These are phyloP conservation scores for Dactylellina drechsleri DNA, from an alignment of 2,329 filamentous ascomycete species.

Conservation along the genomic window DNA sequence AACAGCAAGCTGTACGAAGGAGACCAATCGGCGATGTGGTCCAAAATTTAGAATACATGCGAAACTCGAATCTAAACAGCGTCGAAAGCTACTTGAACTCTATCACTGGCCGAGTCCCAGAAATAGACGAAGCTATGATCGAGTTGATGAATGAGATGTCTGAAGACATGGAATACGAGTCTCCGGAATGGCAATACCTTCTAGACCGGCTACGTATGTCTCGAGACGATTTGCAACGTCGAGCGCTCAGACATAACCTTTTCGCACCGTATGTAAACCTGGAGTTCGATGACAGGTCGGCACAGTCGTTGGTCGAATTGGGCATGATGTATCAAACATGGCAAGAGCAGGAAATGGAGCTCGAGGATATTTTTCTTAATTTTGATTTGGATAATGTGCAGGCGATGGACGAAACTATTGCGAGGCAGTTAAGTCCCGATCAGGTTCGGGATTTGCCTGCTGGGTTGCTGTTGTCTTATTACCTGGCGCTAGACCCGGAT, in stretches of 20 bases:
- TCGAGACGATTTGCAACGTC: conserved; percentile 8
- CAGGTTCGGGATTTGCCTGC: not conserved
- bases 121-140: not conserved
- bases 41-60: not conserved
- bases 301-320: conserved; percentile 15
- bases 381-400: conserved; percentile 17
- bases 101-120: not conserved
- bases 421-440: not conserved
- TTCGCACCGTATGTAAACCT: conserved; percentile 10
- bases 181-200: conserved; percentile 3
- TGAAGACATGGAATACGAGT: not conserved
- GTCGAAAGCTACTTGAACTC: conserved; percentile 14
- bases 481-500: conserved; percentile 12
- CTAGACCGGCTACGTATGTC: not conserved
- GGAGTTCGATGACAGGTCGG: conserved; percentile 1
- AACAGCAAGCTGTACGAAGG: not conserved
- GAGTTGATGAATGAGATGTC: not conserved
- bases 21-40: conserved; percentile 14
- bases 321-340: conserved; percentile 9
- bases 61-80: not conserved
- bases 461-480: conserved; percentile 9
- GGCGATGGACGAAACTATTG: not conserved
- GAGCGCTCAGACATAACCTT: conserved; percentile 7
- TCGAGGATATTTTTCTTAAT: not conserved
- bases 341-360: conserved; percentile 9